Evolutionary conservation across 768 basidiomycete genomes (phyloP).

Genomic region (Lactarius hatsudake): DNA sequence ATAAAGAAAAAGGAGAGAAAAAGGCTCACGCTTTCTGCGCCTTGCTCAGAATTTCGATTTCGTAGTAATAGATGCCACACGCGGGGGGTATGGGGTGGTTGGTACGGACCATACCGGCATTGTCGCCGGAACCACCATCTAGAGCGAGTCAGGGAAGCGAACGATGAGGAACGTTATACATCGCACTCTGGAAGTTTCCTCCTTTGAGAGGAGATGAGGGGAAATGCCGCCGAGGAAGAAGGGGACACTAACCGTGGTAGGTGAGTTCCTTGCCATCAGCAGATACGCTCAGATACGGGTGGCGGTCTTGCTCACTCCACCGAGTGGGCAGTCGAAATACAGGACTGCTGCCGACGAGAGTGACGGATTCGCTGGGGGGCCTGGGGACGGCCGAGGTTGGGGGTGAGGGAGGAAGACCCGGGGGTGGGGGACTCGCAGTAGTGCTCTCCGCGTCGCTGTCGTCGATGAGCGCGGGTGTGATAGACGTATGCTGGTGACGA

Average conservation of each 20-base stretch:
- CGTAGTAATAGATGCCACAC: conserved; percentile 94
- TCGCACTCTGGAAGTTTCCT: conserved; percentile 22
- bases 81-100: conserved; percentile 74
- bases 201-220: conserved; percentile 7
- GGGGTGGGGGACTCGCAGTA: conserved; percentile 25
- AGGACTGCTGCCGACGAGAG: conserved; percentile 29
- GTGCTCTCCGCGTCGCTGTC: conserved; percentile 31
- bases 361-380: conserved; percentile 22
- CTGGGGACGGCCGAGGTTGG: conserved; percentile 14
- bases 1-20: conserved; percentile 7
- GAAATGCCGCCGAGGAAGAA: not conserved
- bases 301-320: conserved; percentile 72
- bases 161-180: conserved; percentile 2
- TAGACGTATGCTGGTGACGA: conserved; percentile 45
- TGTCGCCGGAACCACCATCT: conserved; percentile 25
- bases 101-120: conserved; percentile 77
- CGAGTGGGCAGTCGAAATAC: conserved; percentile 66
- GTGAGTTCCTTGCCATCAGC: conserved; percentile 70
- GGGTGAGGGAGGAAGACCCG: conserved; percentile 23
- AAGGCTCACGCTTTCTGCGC: conserved; percentile 70
- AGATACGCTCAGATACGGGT: conserved; percentile 57
- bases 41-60: conserved; percentile 80
- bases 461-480: conserved; percentile 21
- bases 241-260: conserved; percentile 53
- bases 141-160: conserved; percentile 11